Conservation (phyloP, 768 basidiomycete species). For the Russula foetens region DNA sequence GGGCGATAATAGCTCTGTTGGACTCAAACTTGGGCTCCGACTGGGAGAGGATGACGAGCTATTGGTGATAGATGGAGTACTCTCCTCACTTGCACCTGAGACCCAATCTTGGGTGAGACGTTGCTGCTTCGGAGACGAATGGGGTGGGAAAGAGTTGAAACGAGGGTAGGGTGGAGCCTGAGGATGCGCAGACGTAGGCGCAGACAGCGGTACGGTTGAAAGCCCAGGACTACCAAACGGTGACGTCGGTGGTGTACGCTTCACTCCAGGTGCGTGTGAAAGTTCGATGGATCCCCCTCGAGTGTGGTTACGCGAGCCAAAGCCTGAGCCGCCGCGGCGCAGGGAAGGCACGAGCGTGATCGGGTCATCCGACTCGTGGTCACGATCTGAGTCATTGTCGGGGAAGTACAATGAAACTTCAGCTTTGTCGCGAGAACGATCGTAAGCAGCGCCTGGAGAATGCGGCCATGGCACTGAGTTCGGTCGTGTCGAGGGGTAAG, state of each 20-base stretch:
- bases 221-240: constrained; percentile 8
- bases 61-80: constrained; percentile 15
- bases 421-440: constrained; percentile 1
- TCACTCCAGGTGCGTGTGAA: constrained; percentile 1
- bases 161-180: constrained; percentile 1
- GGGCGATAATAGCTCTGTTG: not conserved
- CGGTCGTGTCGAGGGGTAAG: constrained; percentile 37
- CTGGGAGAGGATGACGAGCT: constrained; percentile 14
- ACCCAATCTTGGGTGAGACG: not conserved
- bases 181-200: not conserved
- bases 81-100: constrained; percentile 11
- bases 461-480: constrained; percentile 36
- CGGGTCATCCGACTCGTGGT: constrained; percentile 10
- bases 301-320: constrained; percentile 12
- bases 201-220: not conserved
- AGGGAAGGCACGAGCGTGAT: constrained; percentile 13
- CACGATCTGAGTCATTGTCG: constrained; percentile 13
- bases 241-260: constrained; percentile 15
- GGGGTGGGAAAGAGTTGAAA: constrained; percentile 19
- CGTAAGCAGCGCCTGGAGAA: not conserved
- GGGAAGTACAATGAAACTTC: not conserved
- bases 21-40: constrained; percentile 11
- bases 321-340: constrained; percentile 2
- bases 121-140: not conserved
- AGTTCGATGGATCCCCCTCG: constrained; percentile 7